phyloP scores from a whole-genome alignment of 2,329 filamentous ascomycete genomes.

The Aspergillus novoparasiticus region DNA sequence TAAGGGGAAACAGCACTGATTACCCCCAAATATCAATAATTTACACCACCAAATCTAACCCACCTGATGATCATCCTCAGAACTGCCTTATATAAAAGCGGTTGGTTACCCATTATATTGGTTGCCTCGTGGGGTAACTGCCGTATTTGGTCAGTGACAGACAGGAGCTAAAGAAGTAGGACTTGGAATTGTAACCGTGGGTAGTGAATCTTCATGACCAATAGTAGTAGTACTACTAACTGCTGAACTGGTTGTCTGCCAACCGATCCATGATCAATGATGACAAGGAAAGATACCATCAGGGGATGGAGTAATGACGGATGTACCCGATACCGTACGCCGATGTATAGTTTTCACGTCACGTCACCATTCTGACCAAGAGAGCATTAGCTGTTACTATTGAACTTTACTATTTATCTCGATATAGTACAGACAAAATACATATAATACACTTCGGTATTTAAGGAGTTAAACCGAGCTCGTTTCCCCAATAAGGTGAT shows the following conservation, averaged over 20 bases:
- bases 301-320: background rate
- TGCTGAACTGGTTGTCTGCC: background rate
- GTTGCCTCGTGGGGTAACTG: background rate
- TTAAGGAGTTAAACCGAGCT: background rate
- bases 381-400: background rate
- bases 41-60: background rate
- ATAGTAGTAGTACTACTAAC: background rate
- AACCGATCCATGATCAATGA: background rate
- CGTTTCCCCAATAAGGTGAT: background rate
- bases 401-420: background rate
- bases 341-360: background rate
- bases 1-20: background rate
- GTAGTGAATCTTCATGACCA: background rate
- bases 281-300: background rate
- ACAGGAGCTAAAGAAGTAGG: background rate
- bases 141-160: background rate
- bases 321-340: conserved; percentile 2
- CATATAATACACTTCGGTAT: background rate
- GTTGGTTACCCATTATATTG: background rate
- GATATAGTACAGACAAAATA: background rate
- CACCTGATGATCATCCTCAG: background rate
- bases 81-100: background rate
- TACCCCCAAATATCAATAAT: background rate
- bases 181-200: background rate
- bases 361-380: background rate